phyloP scores from a whole-genome alignment of 495 filamentous ascomycete species.

The Aspergillus nanangensis region DNA sequence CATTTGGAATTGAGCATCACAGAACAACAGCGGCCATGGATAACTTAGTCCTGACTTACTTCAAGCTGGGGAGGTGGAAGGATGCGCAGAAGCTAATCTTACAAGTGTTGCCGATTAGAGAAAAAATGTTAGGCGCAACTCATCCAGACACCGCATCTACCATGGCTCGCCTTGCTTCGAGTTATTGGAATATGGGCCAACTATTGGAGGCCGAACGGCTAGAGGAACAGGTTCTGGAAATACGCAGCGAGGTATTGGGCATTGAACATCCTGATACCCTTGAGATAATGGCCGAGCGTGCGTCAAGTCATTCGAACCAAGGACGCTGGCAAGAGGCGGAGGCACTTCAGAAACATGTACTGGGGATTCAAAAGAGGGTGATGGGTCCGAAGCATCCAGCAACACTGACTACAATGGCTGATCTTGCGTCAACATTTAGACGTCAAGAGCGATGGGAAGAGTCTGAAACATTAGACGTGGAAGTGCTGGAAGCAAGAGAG shows the following conservation, averaged over 20 bases:
- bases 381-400: no score
- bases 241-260: conserved; percentile 8
- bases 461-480: conserved; percentile 24
- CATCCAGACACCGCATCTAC: conserved; percentile 18
- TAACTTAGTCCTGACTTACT: conserved; percentile 29
- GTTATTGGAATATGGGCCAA: background rate
- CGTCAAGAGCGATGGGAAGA: conserved; percentile 32
- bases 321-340: no score
- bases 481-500: background rate
- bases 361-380: no score
- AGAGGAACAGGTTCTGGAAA: conserved; percentile 2
- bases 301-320: no score
- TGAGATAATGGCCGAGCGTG: no score
- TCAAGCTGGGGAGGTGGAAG: conserved; percentile 15
- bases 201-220: conserved; percentile 7
- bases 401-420: no score
- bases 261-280: conserved; percentile 13
- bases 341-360: no score
- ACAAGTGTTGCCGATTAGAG: conserved; percentile 12
- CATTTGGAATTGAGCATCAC: conserved; percentile 31
- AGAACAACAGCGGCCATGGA: conserved; percentile 28
- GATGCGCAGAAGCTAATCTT: conserved; percentile 23
- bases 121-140: conserved; percentile 11
- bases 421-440: conserved; percentile 19
- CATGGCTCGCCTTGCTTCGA: conserved; percentile 22